Percentiles rank a stretch among this genome's conserved stretches.
Conservation (phyloP, 2,329 filamentous ascomycete genomes). For the Pseudocercospora eumusae region DNA sequence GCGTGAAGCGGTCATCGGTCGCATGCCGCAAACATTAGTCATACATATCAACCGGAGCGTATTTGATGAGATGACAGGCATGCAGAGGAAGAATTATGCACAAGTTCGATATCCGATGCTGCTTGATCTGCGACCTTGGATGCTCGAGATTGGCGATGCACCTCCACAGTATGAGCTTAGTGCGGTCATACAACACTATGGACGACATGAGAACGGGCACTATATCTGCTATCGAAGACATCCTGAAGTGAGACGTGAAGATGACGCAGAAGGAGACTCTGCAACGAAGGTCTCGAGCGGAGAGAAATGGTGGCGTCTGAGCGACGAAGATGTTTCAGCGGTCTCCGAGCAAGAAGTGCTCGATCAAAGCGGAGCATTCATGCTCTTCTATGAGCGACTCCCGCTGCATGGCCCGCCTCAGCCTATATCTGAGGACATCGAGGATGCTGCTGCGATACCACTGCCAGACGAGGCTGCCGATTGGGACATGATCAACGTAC, state of each 20-base stretch:
- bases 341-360: conserved; percentile 74
- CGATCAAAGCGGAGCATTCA: conserved; percentile 81
- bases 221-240: conserved; percentile 88
- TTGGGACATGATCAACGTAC: conserved; percentile 20
- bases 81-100: conserved; percentile 80
- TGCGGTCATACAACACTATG: conserved; percentile 85
- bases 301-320: conserved; percentile 83
- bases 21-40: conserved; percentile 76
- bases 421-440: neutral
- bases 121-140: conserved; percentile 83
- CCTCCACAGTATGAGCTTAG: conserved; percentile 22
- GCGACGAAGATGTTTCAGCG: conserved; percentile 78
- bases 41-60: conserved; percentile 90
- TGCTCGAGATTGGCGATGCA: conserved; percentile 54
- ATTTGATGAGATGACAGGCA: conserved; percentile 80
- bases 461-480: conserved; percentile 26
- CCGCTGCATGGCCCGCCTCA: conserved; percentile 1
- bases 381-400: conserved; percentile 87
- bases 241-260: conserved; percentile 37
- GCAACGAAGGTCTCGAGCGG: conserved; percentile 26
- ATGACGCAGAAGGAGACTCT: conserved; percentile 31
- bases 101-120: conserved; percentile 72
- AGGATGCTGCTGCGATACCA: conserved; percentile 22
- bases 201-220: conserved; percentile 90
- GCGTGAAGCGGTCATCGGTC: conserved; percentile 81